phyloP scores from a whole-genome alignment of 441 rosid species.

The Pelargonium citronellum region DNA sequence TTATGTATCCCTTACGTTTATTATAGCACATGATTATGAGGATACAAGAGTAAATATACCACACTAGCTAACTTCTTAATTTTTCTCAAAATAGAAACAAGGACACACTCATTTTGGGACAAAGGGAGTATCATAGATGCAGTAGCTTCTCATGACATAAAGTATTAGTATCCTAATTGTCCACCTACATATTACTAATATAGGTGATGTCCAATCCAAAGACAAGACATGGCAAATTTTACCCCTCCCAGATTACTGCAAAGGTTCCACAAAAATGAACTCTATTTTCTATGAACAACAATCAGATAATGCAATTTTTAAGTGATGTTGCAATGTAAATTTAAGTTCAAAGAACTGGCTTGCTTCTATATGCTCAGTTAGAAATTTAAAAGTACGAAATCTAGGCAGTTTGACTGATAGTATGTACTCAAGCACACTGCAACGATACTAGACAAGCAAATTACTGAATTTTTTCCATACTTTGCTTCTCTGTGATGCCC shows the following conservation, averaged over 20 bases:
- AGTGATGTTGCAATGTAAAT: not conserved
- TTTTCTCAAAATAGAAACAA: too few relatives aligned
- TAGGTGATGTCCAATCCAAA: not conserved
- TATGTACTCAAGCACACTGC: constrained; percentile 2
- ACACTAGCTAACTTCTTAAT: too few relatives aligned
- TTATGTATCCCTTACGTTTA: too few relatives aligned
- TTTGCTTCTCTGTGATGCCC: constrained; percentile 65
- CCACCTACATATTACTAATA: not conserved
- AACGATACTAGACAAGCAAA: constrained; percentile 13
- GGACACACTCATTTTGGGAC: too few relatives aligned
- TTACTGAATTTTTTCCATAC: constrained; percentile 39
- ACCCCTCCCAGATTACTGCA: not conserved
- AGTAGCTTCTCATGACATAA: not conserved
- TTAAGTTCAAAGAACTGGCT: not conserved
- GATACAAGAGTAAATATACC: too few relatives aligned
- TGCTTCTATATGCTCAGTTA: not conserved
- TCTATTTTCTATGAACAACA: not conserved
- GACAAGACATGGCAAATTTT: not conserved
- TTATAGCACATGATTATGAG: too few relatives aligned
- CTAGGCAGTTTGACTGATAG: constrained; percentile 10
- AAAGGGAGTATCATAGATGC: too few relatives aligned
- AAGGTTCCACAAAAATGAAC: not conserved
- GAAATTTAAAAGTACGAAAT: not conserved
- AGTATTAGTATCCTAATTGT: not conserved
- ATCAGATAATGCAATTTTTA: not conserved